Evolutionary conservation across 768 basidiomycete genomes (phyloP).

Genomic region (Lanmaoa pseudosensibilis): DNA sequence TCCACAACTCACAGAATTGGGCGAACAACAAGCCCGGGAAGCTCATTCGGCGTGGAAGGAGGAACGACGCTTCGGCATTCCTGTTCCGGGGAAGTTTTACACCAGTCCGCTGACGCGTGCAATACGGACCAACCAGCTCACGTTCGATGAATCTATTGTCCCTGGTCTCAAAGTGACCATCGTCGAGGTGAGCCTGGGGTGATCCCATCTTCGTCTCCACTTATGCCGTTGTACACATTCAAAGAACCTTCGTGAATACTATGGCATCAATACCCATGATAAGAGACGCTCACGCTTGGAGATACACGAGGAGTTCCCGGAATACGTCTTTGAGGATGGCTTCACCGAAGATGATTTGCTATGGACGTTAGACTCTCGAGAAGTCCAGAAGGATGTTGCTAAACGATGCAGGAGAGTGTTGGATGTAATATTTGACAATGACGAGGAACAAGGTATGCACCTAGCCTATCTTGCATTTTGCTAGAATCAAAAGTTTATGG

Average conservation of each 20-base stretch:
- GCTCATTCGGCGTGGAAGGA: neutral
- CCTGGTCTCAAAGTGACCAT: slow-evolving; percentile 37
- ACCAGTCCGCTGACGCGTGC: slow-evolving; percentile 54
- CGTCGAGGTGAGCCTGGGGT: slow-evolving; percentile 45
- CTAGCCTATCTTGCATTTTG: neutral
- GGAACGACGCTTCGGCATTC: neutral
- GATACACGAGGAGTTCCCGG: slow-evolving; percentile 39
- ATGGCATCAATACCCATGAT: slow-evolving; percentile 68
- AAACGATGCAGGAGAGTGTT: slow-evolving; percentile 48
- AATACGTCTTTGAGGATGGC: slow-evolving; percentile 49
- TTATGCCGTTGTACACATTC: neutral
- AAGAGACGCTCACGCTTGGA: slow-evolving; percentile 46
- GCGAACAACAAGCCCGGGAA: slow-evolving; percentile 49
- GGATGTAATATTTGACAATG: slow-evolving; percentile 48
- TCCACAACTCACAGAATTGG: slow-evolving; percentile 54
- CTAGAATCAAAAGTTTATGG: neutral
- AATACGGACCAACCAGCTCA: slow-evolving; percentile 48
- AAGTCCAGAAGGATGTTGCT: slow-evolving; percentile 23
- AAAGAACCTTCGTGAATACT: slow-evolving; percentile 59
- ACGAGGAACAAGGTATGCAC: slow-evolving; percentile 44
- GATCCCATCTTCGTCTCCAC: neutral
- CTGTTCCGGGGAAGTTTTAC: neutral
- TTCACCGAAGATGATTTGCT: slow-evolving; percentile 60
- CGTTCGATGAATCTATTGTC: slow-evolving; percentile 42
- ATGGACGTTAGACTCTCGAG: slow-evolving; percentile 37